Base-by-base conservation (phyloP, 1,284 basidiomycete genomes). In the Irpex sp. region DNA sequence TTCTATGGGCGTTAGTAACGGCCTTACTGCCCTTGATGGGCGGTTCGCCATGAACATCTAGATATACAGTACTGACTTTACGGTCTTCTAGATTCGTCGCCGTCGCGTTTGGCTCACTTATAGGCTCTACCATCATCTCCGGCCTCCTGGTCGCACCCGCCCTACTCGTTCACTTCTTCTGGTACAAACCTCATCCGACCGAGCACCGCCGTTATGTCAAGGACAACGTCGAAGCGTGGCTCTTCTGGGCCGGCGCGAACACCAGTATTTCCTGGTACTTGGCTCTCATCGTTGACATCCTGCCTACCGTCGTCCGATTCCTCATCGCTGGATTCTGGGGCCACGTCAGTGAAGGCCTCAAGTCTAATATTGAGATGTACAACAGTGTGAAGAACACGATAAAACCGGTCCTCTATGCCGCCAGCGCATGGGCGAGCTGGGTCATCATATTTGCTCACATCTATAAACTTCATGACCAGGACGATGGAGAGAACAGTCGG, bases 231-330 rank as follows among this genome's bases (percentile, higher is more conserved):
- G 79, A 88, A 67, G 86, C 87, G 9, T 91, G 89, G 89, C 76
- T 90, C 5, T 88, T 88, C 72, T 91, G 90, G 88, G 84, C 82
- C 8, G 88, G 88, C 3, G 81, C 86, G 39, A 91, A 91, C 70
- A 74, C 91, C 57, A 73, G 88, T 61, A 78, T 90, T 57, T 91
- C 89, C 2, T 91, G 89, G 89, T 86, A 79, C 66, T 82, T 91
- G 35, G 89, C 85, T 5, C 77, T 90, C 73, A 73, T 87, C 63
- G 77, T 90, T 66, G 86, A 91, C 70, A 73, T 91, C 58, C 70
- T 88, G 58, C 89, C 88, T 10, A 75, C 77, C 51, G 60, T 87
- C 55, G 67, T 78, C 57, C 82, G 80, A 49, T 78, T 80, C 65
- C 65, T 81, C 59, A 80, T 91, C 64, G 75, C 81, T 23, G 73